These are phyloP conservation scores for Nicotiana attenuata DNA, from an alignment of 257 asterid genomes.

Conservation along the genomic window DNA sequence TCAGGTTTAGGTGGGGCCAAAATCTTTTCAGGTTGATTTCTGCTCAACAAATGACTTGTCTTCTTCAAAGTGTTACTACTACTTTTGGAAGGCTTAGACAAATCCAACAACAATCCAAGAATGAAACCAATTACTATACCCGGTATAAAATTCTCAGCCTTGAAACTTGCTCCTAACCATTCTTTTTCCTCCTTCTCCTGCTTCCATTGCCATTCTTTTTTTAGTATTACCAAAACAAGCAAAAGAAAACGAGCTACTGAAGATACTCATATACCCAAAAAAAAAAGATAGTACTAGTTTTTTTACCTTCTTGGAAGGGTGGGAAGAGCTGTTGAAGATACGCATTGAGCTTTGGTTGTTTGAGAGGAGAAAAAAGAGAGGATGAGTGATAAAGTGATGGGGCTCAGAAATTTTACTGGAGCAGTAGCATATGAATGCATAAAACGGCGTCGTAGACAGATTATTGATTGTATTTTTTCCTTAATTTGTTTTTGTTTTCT, in stretches of 20 bases:
- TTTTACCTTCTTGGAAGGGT: conserved; percentile 50
- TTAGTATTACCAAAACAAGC: not conserved
- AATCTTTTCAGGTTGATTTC: conserved; percentile 39
- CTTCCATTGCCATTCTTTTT: conserved; percentile 6
- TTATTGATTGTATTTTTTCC: not conserved
- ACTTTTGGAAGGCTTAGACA: conserved; percentile 42
- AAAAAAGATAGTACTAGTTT: not conserved
- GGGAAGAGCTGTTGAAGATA: conserved; percentile 18
- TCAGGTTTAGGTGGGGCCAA: conserved; percentile 29
- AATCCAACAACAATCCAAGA: conserved; percentile 62
- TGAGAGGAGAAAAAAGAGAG: not conserved
- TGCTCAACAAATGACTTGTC: conserved; percentile 33
- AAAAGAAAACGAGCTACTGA: not conserved
- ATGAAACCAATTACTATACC: conserved; percentile 87
- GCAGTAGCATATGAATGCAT: not conserved
- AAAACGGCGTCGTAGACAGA: not conserved
- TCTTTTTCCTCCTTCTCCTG: conserved; percentile 48
- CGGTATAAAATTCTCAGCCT: conserved; percentile 87
- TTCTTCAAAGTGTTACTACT: conserved; percentile 24
- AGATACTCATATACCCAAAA: not conserved
- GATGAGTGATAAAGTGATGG: not conserved
- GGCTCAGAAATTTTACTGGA: conserved; percentile 2
- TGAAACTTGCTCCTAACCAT: conserved; percentile 79
- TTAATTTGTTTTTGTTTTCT: not conserved
- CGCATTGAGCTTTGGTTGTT: conserved; percentile 8